These are phyloP conservation scores for Penicillium coffeae DNA, from an alignment of 495 filamentous ascomycete genomes.

Conservation along the genomic window DNA sequence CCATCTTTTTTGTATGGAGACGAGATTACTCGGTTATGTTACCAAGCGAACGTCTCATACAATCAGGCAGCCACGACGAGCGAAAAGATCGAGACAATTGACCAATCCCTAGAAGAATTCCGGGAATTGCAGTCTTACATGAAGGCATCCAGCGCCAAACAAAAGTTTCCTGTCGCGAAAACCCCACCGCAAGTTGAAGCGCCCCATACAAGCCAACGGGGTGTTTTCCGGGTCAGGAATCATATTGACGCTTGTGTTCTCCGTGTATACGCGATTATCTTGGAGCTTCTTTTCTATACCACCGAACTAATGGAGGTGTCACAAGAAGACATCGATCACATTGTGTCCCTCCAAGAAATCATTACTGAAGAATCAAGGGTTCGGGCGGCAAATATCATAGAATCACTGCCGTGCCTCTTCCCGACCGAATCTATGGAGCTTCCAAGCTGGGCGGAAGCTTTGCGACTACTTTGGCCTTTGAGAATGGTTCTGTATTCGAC, in stretches of 20 bases:
- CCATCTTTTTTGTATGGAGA: slow-evolving; percentile 5
- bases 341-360: not conserved
- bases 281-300: not conserved
- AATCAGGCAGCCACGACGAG: not conserved
- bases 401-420: not conserved
- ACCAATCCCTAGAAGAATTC: not conserved
- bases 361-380: not conserved
- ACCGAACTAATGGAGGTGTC: not conserved
- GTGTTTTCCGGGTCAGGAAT: not conserved
- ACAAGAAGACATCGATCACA: not conserved
- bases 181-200: not conserved
- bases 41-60: not conserved
- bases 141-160: not conserved
- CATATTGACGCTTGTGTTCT: slow-evolving; percentile 3
- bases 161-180: not conserved
- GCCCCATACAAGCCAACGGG: not conserved
- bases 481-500: not conserved
- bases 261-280: not conserved
- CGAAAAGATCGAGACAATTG: not conserved
- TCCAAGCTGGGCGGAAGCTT: slow-evolving; percentile 1
- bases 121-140: not conserved
- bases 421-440: not conserved
- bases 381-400: not conserved
- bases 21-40: not conserved
- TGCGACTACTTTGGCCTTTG: slow-evolving; percentile 3